These are phyloP conservation scores for Achaetomium macrosporum DNA, from an alignment of 2,329 filamentous ascomycete species.

Conservation along the genomic window DNA sequence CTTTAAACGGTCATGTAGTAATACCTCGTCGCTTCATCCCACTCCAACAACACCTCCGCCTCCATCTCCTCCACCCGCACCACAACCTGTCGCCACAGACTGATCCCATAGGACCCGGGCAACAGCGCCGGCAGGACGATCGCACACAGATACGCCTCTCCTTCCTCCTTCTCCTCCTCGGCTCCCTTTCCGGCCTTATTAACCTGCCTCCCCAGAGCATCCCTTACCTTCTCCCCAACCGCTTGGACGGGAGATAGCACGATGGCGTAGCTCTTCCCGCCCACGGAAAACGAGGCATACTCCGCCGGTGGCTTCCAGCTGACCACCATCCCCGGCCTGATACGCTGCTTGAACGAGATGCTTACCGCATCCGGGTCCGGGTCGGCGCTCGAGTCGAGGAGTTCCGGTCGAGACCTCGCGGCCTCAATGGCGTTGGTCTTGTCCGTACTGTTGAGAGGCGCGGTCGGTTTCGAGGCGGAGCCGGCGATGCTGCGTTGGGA, in stretches of 20 bases:
- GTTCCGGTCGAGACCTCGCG: neutral
- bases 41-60: constrained; percentile 38
- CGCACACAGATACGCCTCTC: constrained; percentile 33
- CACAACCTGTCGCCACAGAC: constrained; percentile 35
- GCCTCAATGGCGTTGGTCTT: neutral
- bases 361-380: constrained; percentile 20
- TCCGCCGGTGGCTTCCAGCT: constrained; percentile 26
- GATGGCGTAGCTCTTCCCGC: constrained; percentile 27
- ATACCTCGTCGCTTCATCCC: constrained; percentile 38
- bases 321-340: constrained; percentile 39
- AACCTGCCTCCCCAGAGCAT: constrained; percentile 21
- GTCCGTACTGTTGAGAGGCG: neutral
- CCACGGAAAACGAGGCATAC: constrained; percentile 9
- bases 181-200: constrained; percentile 10
- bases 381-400: constrained; percentile 28
- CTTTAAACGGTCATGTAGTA: constrained; percentile 35
- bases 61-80: constrained; percentile 34
- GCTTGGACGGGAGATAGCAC: constrained; percentile 28
- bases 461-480: neutral
- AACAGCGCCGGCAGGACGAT: constrained; percentile 31
- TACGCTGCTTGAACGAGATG: constrained; percentile 35
- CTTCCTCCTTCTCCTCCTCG: constrained; percentile 5
- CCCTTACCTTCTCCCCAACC: constrained; percentile 19
- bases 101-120: constrained; percentile 35
- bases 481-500: constrained; percentile 29